Percentiles rank a stretch among this genome's conserved stretches.
phyloP scores from a whole-genome alignment of 1,284 basidiomycete species.

The Sanguinoderma infundibulare region DNA sequence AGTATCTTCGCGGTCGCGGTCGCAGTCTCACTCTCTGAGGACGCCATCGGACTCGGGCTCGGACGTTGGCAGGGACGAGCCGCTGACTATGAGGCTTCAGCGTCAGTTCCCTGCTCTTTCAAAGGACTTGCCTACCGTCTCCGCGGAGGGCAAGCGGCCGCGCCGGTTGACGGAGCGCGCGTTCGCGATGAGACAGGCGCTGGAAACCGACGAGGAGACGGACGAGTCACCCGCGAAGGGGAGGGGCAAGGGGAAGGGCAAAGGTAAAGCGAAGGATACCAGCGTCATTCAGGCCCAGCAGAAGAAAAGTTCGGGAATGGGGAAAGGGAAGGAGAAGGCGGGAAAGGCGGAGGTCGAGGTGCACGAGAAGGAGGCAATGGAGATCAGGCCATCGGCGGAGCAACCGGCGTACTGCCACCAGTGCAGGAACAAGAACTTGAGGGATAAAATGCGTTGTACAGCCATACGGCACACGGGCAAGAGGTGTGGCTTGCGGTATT shows the following conservation, averaged over 20 bases:
- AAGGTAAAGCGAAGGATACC: slow-evolving; percentile 2
- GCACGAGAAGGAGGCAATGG: background rate
- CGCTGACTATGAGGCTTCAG: slow-evolving; percentile 4
- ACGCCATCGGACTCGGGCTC: background rate
- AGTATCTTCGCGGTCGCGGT: background rate
- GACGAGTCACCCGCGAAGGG: background rate
- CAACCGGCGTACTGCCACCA: slow-evolving; percentile 33
- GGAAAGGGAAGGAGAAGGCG: slow-evolving; percentile 16
- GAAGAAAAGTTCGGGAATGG: background rate
- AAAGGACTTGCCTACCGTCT: background rate
- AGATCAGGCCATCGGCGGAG: slow-evolving; percentile 5
- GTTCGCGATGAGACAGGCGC: background rate
- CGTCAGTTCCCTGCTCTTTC: slow-evolving; percentile 4
- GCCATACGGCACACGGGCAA: slow-evolving; percentile 19
- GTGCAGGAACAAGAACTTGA: slow-evolving; percentile 24
- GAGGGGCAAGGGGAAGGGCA: slow-evolving; percentile 8
- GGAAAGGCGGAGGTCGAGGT: background rate
- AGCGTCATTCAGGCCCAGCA: slow-evolving; percentile 8
- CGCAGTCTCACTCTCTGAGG: background rate
- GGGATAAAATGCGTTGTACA: slow-evolving; percentile 35
- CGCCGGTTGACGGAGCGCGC: slow-evolving; percentile 7
- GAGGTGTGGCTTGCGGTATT: slow-evolving; percentile 31
- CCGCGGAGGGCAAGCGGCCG: slow-evolving; percentile 4
- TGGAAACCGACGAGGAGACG: background rate
- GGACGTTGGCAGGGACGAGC: slow-evolving; percentile 1